Conservation (phyloP, 345 rosid species). For the Eucalyptus pauciflora region DNA sequence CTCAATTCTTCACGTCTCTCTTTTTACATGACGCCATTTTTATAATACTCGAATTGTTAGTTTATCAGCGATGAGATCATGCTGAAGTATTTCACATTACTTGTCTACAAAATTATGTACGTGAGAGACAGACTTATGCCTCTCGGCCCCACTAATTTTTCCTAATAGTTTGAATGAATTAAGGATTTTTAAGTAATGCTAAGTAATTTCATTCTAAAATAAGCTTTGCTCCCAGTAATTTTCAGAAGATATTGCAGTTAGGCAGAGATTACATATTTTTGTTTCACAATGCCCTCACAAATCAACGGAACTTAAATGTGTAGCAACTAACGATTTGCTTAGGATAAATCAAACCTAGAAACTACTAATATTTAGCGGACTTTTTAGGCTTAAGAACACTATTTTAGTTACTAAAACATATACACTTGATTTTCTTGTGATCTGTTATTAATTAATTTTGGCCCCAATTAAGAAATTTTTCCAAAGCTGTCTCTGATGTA, state of each 20-base stretch:
- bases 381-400: not conserved
- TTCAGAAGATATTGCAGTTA: not conserved
- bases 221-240: not conserved
- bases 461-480: not conserved
- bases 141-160: not conserved
- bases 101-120: not conserved
- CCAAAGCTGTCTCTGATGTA: not conserved
- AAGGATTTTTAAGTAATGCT: not conserved
- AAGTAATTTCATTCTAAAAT: not conserved
- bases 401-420: not conserved
- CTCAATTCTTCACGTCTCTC: not conserved
- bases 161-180: not conserved
- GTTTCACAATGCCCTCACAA: not conserved
- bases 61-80: accelerated
- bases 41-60: not conserved
- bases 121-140: not conserved
- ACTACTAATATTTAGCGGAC: not conserved
- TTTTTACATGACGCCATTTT: not conserved
- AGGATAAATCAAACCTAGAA: not conserved
- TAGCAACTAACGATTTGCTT: not conserved
- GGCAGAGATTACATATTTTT: not conserved
- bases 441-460: not conserved
- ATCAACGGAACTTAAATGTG: not conserved
- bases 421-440: not conserved
- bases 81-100: not conserved